Percentiles rank a stretch among this genome's conserved stretches.
These are phyloP conservation scores for Macaranga tanarius DNA, from an alignment of 441 rosid genomes.

Conservation along the genomic window DNA sequence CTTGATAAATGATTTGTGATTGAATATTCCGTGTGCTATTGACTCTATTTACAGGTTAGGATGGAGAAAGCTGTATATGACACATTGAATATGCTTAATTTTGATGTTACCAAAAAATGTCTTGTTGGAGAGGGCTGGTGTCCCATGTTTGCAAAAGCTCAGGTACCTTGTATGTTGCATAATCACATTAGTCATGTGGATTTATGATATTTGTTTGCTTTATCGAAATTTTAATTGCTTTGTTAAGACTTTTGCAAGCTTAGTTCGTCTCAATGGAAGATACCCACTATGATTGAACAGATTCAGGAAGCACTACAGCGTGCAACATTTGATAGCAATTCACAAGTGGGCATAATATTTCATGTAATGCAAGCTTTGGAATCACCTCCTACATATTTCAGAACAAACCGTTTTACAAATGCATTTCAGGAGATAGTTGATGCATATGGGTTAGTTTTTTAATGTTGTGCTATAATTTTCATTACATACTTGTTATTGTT, in stretches of 20 bases:
- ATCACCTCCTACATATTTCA: conserved; percentile 94
- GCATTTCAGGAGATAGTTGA: conserved; percentile 96
- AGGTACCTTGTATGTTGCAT: conserved; percentile 48
- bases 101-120: conserved; percentile 95
- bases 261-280: conserved; percentile 25
- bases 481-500: not conserved
- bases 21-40: not conserved
- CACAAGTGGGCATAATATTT: conserved; percentile 93
- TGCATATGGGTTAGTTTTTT: conserved; percentile 91
- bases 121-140: conserved; percentile 99
- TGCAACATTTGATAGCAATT: conserved; percentile 88
- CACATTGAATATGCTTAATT: conserved; percentile 89
- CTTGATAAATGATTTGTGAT: conserved; percentile 11
- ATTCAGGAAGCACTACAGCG: conserved; percentile 92
- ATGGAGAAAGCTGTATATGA: conserved; percentile 92
- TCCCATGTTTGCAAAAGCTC: conserved; percentile 82
- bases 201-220: conserved; percentile 4
- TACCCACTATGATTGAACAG: conserved; percentile 43
- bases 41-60: conserved; percentile 58
- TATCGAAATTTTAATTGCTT: conserved; percentile 3
- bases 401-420: conserved; percentile 81
- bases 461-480: not conserved
- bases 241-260: conserved; percentile 19
- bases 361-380: conserved; percentile 86
- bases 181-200: not conserved